Conservation (phyloP, 139 green algal genomes). For the Auxenochlorella pyrenoidosa region DNA sequence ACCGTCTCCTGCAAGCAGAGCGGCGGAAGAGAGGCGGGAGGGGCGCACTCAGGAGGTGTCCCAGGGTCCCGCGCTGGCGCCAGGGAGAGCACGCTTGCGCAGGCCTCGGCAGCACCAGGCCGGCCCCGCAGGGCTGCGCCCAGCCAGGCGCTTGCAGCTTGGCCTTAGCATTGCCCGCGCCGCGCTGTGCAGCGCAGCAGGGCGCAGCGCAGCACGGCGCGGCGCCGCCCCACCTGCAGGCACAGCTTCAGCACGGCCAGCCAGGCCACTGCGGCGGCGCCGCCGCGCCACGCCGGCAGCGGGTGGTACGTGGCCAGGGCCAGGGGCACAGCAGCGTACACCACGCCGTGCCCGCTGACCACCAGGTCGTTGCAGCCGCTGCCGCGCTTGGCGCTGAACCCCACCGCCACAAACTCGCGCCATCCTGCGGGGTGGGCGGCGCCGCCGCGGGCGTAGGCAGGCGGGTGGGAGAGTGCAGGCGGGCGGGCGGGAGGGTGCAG, state of each 20-base stretch:
- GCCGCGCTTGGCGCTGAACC: slow-evolving; percentile 66
- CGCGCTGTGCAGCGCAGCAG: neutral
- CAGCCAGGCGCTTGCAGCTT: too few relatives aligned
- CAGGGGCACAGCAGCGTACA: slow-evolving; percentile 72
- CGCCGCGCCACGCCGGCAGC: slow-evolving; percentile 43
- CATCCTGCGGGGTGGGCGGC: slow-evolving; percentile 42
- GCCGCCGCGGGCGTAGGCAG: neutral
- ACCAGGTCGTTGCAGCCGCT: slow-evolving; percentile 89
- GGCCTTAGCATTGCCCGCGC: too few relatives aligned
- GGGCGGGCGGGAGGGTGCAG: neutral
- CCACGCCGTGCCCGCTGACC: slow-evolving; percentile 73
- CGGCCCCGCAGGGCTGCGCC: too few relatives aligned
- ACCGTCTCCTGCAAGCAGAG: neutral
- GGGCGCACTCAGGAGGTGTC: too few relatives aligned
- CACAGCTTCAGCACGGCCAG: slow-evolving; percentile 46
- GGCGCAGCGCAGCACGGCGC: neutral
- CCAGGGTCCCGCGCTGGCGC: too few relatives aligned
- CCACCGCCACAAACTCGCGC: slow-evolving; percentile 60
- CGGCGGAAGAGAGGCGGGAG: neutral
- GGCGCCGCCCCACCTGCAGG: slow-evolving; percentile 24
- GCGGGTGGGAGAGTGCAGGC: neutral
- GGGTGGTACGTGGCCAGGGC: slow-evolving; percentile 71
- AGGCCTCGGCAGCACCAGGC: too few relatives aligned
- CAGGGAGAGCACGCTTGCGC: too few relatives aligned
- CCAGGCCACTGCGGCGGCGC: slow-evolving; percentile 17